Base-by-base conservation (phyloP, 2,329 filamentous ascomycete species). In the Exophiala sp. region DNA sequence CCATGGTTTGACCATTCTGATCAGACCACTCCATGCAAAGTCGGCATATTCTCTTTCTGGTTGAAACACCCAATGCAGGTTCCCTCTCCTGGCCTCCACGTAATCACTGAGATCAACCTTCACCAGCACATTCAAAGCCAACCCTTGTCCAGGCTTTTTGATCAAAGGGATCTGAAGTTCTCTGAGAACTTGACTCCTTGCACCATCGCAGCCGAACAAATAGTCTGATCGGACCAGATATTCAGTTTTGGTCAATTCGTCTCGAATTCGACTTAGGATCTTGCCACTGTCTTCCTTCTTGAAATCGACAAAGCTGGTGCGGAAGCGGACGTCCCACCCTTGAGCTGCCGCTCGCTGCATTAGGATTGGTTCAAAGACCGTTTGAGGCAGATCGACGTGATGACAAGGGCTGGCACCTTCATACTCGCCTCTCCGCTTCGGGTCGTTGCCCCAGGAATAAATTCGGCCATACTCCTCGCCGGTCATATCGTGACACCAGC, bases 1-100 rank as follows among this genome's bases (percentile, higher is more conserved):
- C 82, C 82, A 86, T 0, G 82, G 77, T 68, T 79, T 82, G 3
- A 86, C 81, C 81, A 86, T 85, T 20, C 83, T 72, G 2, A 77
- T 71, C 58, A 82, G 67, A 2, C 65, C 68, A 32, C 70, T 69
- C 75, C 77, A 81, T 0, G 72, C 79, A 67, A 78, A 84, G 0
- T 70, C 69, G 0, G 78, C 77, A 49, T 77, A 69, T 49, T 81
- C 75, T 2, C 65, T 66, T 52, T 81, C 77, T 0, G 83, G 81
- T 57, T 78, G 75, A 63, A 85, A 71, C 1, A 83, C 70, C 77
- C 80, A 84, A 63, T 86, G 82, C 14, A 86, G 69, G 62, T 84
- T 85, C 0, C 82, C 83, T 24, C 71, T 73, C 0, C 82, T 73
- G 47, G 74, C 67, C 49, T 76, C 65, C 32, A 82, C 71, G 9